Percentiles rank a stretch among this genome's conserved stretches.
phyloP scores from a whole-genome alignment of 2,329 filamentous ascomycete genomes.

The Fusarium tuaranense region DNA sequence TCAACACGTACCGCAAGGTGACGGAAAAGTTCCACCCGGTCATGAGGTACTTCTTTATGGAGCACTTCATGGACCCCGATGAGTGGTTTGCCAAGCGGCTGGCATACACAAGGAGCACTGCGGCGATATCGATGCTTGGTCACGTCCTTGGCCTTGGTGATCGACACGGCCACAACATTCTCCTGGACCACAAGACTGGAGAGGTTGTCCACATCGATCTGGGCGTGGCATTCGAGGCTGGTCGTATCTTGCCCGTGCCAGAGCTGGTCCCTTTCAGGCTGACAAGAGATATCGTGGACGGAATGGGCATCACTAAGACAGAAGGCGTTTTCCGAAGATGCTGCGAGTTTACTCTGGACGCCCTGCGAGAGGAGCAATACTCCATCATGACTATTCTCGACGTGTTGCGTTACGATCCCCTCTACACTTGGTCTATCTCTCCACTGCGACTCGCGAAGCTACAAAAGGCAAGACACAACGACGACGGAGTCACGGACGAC shows the following conservation, averaged over 20 bases:
- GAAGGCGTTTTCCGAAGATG: conserved; percentile 98
- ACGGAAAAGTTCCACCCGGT: conserved; percentile 89
- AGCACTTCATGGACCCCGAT: conserved; percentile 91
- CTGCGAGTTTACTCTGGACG: conserved; percentile 97
- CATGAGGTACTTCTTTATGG: conserved; percentile 97
- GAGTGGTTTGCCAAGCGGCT: conserved; percentile 93
- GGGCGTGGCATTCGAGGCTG: conserved; percentile 96
- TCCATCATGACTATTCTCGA: conserved; percentile 99
- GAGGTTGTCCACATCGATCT: conserved; percentile 98
- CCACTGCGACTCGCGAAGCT: conserved; percentile 73
- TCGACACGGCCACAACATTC: conserved; percentile 95
- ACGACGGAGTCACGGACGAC: conserved; percentile 53
- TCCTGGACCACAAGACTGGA: conserved; percentile 88
- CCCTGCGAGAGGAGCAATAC: conserved; percentile 93
- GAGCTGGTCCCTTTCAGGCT: conserved; percentile 96
- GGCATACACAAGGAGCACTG: conserved; percentile 92
- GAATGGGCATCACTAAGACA: conserved; percentile 94
- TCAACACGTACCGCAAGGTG: conserved; percentile 82
- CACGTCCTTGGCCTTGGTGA: conserved; percentile 94
- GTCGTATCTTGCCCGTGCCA: conserved; percentile 92
- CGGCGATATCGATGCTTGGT: conserved; percentile 94
- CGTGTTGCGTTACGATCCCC: conserved; percentile 95
- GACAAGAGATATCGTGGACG: conserved; percentile 94
- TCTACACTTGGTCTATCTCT: conserved; percentile 95
- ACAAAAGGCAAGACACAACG: conserved; percentile 69